These are phyloP conservation scores for Leptographium procerum DNA, from an alignment of 2,329 filamentous ascomycete species.

Conservation along the genomic window DNA sequence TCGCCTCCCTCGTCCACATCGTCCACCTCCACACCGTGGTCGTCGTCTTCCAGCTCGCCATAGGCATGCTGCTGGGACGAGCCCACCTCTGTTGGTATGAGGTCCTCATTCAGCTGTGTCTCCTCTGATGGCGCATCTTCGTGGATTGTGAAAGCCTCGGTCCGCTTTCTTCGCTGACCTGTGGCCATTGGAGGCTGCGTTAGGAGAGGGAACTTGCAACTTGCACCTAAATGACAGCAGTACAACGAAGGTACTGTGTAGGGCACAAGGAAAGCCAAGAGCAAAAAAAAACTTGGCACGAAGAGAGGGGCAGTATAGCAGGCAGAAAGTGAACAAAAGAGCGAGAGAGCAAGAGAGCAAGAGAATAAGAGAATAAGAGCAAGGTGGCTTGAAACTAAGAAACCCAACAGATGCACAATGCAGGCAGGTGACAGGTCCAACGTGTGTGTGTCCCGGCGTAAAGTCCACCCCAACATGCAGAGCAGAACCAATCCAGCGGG, in stretches of 20 bases:
- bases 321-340: background rate
- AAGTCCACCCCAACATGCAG: background rate
- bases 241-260: background rate
- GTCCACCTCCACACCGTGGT: constrained; percentile 4
- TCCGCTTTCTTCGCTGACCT: constrained; percentile 17
- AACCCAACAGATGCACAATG: background rate
- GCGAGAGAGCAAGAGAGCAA: background rate
- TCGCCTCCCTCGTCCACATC: constrained; percentile 16
- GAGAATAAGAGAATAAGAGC: background rate
- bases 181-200: constrained; percentile 8
- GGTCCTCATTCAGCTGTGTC: constrained; percentile 37
- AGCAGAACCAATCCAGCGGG: background rate
- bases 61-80: constrained; percentile 17
- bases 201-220: background rate
- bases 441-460: background rate
- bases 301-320: background rate
- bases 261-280: no score
- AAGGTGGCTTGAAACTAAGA: background rate
- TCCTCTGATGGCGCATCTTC: constrained; percentile 36
- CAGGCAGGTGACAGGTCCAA: background rate
- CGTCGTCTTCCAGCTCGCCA: constrained; percentile 8
- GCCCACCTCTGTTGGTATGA: constrained; percentile 19
- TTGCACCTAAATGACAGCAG: background rate
- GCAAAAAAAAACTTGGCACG: background rate
- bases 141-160: constrained; percentile 35